Percentiles rank a stretch among this genome's conserved stretches.
Conservation (phyloP, 371 early-diverging fungal genomes). For the Catenaria anguillulae region DNA sequence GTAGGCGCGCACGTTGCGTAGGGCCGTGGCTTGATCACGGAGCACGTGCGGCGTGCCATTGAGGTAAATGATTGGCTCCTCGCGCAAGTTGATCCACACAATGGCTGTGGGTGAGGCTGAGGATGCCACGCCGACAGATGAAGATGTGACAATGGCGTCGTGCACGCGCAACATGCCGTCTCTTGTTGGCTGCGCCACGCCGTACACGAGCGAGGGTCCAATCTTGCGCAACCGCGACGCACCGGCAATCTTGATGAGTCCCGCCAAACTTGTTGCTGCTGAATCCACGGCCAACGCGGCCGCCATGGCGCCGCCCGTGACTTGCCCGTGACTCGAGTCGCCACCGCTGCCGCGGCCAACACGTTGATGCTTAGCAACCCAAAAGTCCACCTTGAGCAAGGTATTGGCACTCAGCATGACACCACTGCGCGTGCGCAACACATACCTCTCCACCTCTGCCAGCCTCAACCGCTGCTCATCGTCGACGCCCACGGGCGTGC, state of each 20-base stretch:
- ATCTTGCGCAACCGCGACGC: slow-evolving; percentile 33
- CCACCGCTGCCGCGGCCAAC: slow-evolving; percentile 22
- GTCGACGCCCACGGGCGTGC: neutral
- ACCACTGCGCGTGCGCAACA: slow-evolving; percentile 7
- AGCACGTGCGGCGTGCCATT: slow-evolving; percentile 59
- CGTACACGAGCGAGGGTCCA: slow-evolving; percentile 26
- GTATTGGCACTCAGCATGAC: slow-evolving; percentile 5
- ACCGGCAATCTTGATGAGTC: slow-evolving; percentile 16
- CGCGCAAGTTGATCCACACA: slow-evolving; percentile 57
- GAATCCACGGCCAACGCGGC: too few species aligned
- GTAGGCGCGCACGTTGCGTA: slow-evolving; percentile 51
- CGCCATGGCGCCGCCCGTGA: too few species aligned
- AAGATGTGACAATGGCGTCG: slow-evolving; percentile 11
- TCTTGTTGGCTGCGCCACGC: slow-evolving; percentile 55
- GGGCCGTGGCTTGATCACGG: slow-evolving; percentile 42
- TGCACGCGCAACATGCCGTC: slow-evolving; percentile 41
- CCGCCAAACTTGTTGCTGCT: slow-evolving; percentile 16
- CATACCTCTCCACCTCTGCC: slow-evolving; percentile 40
- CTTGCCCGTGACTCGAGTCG: too few species aligned
- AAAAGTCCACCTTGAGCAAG: slow-evolving; percentile 30
- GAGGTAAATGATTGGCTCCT: slow-evolving; percentile 61
- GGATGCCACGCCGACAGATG: neutral
- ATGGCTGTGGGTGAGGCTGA: slow-evolving; percentile 16
- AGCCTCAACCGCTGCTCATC: slow-evolving; percentile 16
- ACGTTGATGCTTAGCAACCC: slow-evolving; percentile 21